A percentile compares a stretch with the other conserved stretches of the same genome.
Conservation (phyloP, 78 protist genomes). For the Dictyostelium purpureum region DNA sequence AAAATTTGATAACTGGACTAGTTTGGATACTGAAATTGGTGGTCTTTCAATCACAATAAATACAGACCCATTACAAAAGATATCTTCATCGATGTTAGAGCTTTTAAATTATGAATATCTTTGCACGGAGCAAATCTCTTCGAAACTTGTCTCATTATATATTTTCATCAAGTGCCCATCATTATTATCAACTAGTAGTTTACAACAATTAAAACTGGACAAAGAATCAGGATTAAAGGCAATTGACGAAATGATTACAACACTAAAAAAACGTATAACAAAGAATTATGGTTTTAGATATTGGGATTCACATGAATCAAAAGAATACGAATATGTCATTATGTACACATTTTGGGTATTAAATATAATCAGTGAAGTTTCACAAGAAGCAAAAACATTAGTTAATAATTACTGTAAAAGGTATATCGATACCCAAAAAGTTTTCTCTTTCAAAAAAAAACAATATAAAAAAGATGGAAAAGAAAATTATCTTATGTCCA, state of each 20-base stretch:
- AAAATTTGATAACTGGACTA: constrained; percentile 34
- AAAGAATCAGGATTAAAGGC: not conserved
- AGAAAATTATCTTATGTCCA: not conserved
- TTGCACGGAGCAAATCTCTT: constrained; percentile 40
- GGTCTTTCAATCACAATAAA: constrained; percentile 32
- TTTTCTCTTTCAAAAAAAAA: not conserved
- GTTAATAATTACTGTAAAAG: not conserved
- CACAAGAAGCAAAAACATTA: not conserved
- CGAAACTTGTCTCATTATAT: constrained; percentile 1
- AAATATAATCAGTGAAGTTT: not conserved
- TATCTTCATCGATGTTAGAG: not conserved
- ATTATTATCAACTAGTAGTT: not conserved
- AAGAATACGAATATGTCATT: constrained; percentile 36
- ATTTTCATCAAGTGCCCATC: not conserved
- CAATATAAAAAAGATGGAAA: not conserved
- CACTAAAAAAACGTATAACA: not conserved
- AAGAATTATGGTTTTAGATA: not conserved
- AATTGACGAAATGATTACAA: not conserved
- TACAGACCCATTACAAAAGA: not conserved
- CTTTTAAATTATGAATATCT: constrained; percentile 13
- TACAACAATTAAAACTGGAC: not conserved
- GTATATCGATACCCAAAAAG: not conserved
- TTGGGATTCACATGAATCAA: constrained; percentile 2
- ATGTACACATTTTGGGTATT: constrained; percentile 29
- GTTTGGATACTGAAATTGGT: constrained; percentile 28